These are phyloP conservation scores for Buxus sempervirens DNA, from an alignment of 164 flowering plant genomes.

Conservation along the genomic window DNA sequence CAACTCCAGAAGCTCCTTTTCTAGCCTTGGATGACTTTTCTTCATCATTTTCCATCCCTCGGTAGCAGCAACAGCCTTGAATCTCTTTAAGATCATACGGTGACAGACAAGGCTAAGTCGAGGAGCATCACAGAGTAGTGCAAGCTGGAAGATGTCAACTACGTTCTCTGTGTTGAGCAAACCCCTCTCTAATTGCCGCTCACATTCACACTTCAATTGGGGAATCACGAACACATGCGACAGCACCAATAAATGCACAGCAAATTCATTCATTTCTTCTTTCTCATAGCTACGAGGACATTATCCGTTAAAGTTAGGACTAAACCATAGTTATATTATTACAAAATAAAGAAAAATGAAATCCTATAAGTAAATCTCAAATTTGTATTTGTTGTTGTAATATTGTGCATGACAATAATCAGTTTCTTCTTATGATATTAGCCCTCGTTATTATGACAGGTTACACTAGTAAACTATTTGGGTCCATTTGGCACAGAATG, in stretches of 20 bases:
- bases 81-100: constrained; percentile 48
- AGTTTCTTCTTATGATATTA: not conserved
- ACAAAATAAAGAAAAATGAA: not conserved
- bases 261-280: constrained; percentile 60
- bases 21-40: constrained; percentile 69
- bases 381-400: not conserved
- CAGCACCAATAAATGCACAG: constrained; percentile 61
- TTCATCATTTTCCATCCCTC: constrained; percentile 84
- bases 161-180: constrained; percentile 59
- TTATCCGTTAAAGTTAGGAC: not conserved
- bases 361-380: not conserved
- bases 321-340: not conserved
- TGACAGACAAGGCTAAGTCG: constrained; percentile 67
- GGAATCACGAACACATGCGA: constrained; percentile 76
- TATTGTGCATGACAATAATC: not conserved
- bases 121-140: constrained; percentile 75
- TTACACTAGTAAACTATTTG: not conserved
- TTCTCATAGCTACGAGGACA: constrained; percentile 51
- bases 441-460: not conserved
- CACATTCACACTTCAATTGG: constrained; percentile 58
- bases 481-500: too few relatives aligned
- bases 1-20: constrained; percentile 50
- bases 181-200: constrained; percentile 41
- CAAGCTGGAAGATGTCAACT: constrained; percentile 67
- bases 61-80: constrained; percentile 47